phyloP scores from a whole-genome alignment of 2,329 filamentous ascomycete species.

The Dactylellina parvicollis region DNA sequence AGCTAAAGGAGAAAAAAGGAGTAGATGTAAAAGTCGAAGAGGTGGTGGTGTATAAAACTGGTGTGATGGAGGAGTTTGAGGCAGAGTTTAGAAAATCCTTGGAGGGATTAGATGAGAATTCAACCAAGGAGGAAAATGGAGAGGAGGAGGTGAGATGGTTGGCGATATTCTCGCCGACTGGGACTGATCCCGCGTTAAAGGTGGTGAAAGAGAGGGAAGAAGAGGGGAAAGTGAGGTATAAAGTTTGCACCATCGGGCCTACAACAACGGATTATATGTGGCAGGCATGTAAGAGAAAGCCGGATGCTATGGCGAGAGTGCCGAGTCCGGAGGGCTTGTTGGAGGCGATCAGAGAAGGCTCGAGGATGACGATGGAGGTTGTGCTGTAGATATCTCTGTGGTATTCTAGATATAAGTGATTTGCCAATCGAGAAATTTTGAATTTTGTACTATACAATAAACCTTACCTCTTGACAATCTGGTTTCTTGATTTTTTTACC shows the following conservation, averaged over 20 bases:
- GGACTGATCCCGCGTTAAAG: slow-evolving; percentile 70
- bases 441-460: too few relatives aligned
- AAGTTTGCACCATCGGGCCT: slow-evolving; percentile 88
- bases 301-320: slow-evolving; percentile 81
- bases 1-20: slow-evolving; percentile 72
- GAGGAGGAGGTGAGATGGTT: slow-evolving; percentile 70
- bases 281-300: slow-evolving; percentile 72
- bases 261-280: slow-evolving; percentile 83
- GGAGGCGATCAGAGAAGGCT: slow-evolving; percentile 69
- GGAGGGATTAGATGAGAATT: slow-evolving; percentile 61
- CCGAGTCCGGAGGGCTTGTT: slow-evolving; percentile 84
- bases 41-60: slow-evolving; percentile 85
- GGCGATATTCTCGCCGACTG: slow-evolving; percentile 76
- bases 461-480: too few relatives aligned
- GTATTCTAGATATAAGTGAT: too few relatives aligned
- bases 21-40: slow-evolving; percentile 73
- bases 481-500: too few relatives aligned
- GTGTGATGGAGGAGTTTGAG: slow-evolving; percentile 81
- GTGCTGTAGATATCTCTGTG: slow-evolving; percentile 1
- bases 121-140: slow-evolving; percentile 40
- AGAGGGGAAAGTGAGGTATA: slow-evolving; percentile 66
- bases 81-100: slow-evolving; percentile 70
- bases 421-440: too few relatives aligned
- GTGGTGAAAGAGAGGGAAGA: slow-evolving; percentile 67
- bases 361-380: slow-evolving; percentile 10